These are phyloP conservation scores for Cyberlindnera amylophila DNA, from an alignment of 805 yeast genomes.

Conservation along the genomic window DNA sequence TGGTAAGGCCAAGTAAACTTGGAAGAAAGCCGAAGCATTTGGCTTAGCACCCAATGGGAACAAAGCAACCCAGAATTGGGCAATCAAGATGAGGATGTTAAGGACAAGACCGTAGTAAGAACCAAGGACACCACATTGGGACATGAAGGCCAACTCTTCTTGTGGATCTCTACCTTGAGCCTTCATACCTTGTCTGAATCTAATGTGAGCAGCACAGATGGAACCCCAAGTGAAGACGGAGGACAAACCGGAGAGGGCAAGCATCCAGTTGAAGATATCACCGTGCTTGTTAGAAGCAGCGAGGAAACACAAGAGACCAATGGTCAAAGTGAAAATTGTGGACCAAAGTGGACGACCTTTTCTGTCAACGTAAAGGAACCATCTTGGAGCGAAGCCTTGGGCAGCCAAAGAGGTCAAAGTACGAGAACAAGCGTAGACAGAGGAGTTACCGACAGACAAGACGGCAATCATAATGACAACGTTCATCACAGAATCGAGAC, in stretches of 20 bases:
- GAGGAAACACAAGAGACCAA: constrained; percentile 58
- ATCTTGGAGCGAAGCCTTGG: constrained; percentile 48
- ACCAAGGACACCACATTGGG: constrained; percentile 67
- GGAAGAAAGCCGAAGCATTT: constrained; percentile 32
- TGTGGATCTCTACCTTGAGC: constrained; percentile 62
- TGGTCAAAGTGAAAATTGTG: constrained; percentile 35
- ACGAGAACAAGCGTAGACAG: constrained; percentile 53
- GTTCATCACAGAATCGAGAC: constrained; percentile 57
- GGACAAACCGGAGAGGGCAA: constrained; percentile 70
- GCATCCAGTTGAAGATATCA: constrained; percentile 66
- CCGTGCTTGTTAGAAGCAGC: constrained; percentile 54
- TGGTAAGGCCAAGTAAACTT: constrained; percentile 38
- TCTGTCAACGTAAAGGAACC: constrained; percentile 43
- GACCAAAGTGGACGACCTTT: constrained; percentile 54
- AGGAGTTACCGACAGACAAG: constrained; percentile 24
- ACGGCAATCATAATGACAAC: constrained; percentile 60
- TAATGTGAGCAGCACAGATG: constrained; percentile 59
- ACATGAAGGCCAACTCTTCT: constrained; percentile 60
- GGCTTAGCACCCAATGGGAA: constrained; percentile 29
- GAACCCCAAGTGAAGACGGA: constrained; percentile 77
- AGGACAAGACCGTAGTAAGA: constrained; percentile 57
- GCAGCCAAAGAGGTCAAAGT: constrained; percentile 48
- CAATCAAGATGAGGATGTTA: constrained; percentile 56
- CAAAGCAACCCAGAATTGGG: constrained; percentile 36
- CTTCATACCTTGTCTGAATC: constrained; percentile 55